These are phyloP conservation scores for Sporothrix inflata DNA, from an alignment of 2,329 filamentous ascomycete species.

Conservation along the genomic window DNA sequence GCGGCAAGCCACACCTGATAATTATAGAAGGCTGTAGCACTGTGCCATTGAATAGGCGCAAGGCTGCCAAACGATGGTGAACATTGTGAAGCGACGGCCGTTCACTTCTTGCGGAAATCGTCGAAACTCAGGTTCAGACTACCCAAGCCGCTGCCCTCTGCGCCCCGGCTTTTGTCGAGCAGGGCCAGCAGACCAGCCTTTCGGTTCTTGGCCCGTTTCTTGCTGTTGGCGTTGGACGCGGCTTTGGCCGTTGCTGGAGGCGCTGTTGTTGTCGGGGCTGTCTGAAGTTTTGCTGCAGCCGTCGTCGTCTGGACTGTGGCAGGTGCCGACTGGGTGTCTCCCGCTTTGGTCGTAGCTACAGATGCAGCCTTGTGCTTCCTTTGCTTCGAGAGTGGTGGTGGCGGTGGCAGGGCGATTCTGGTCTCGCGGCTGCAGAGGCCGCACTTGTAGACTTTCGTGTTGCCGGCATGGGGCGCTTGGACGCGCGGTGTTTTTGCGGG, in stretches of 20 bases:
- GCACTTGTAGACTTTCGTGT: constrained; percentile 50
- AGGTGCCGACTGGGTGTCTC: constrained; percentile 36
- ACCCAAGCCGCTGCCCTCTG: constrained; percentile 36
- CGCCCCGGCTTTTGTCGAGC: constrained; percentile 54
- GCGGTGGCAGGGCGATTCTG: constrained; percentile 45
- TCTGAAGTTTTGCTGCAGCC: not conserved
- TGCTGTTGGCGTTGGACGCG: constrained; percentile 39
- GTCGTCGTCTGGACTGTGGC: not conserved
- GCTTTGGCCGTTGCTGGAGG: constrained; percentile 25
- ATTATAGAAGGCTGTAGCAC: not conserved
- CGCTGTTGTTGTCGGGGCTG: not conserved
- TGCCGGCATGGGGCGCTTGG: constrained; percentile 32
- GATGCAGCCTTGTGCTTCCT: not conserved
- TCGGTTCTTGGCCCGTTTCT: constrained; percentile 66
- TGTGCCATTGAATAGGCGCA: not conserved
- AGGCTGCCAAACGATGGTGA: not conserved
- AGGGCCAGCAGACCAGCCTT: constrained; percentile 69
- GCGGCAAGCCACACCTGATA: not conserved
- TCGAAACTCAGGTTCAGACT: constrained; percentile 55
- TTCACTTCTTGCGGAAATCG: constrained; percentile 55
- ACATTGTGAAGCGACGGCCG: not conserved
- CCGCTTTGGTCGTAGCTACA: not conserved
- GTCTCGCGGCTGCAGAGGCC: constrained; percentile 51
- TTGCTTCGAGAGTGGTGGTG: constrained; percentile 40
- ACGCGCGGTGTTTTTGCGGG: not conserved